Percentiles rank a stretch among this genome's conserved stretches.
Evolutionary conservation across 2,329 filamentous ascomycete species (phyloP).

Genomic region (Paecilomyces fulvus): DNA sequence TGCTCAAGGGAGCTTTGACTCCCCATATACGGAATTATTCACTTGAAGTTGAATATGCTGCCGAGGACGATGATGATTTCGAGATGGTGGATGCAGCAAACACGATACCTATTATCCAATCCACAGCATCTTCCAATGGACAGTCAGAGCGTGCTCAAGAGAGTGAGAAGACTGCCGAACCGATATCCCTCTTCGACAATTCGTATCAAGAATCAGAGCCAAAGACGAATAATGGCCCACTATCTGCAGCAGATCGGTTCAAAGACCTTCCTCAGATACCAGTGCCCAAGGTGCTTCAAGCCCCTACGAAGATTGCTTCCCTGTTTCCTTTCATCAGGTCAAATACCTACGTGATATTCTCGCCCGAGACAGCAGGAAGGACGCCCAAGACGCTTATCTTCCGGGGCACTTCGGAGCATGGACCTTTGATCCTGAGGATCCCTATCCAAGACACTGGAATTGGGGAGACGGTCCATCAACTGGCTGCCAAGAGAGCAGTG

Average conservation of each 20-base stretch:
- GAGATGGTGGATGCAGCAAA: conserved; percentile 53
- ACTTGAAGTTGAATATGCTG: conserved; percentile 54
- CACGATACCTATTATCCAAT: conserved; percentile 3
- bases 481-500: conserved; percentile 60
- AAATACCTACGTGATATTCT: conserved; percentile 57
- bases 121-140: conserved; percentile 3
- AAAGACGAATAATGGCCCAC: conserved; percentile 7
- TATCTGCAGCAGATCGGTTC: conserved; percentile 25
- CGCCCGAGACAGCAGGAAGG: conserved; percentile 39
- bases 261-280: conserved; percentile 46
- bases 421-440: conserved; percentile 56
- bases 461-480: conserved; percentile 56
- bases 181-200: conserved; percentile 54
- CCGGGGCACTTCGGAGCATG: conserved; percentile 47
- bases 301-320: conserved; percentile 54
- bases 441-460: conserved; percentile 46
- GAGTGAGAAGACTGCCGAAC: conserved; percentile 20
- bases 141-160: conserved; percentile 9
- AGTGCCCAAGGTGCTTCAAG: conserved; percentile 53
- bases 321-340: conserved; percentile 61
- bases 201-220: conserved; percentile 37
- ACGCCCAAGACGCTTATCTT: conserved; percentile 51
- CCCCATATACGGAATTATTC: conserved; percentile 58
- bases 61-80: conserved; percentile 43
- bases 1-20: conserved; percentile 62